phyloP scores from a whole-genome alignment of 1,284 basidiomycete genomes.

The Ganoderma lucidum region DNA sequence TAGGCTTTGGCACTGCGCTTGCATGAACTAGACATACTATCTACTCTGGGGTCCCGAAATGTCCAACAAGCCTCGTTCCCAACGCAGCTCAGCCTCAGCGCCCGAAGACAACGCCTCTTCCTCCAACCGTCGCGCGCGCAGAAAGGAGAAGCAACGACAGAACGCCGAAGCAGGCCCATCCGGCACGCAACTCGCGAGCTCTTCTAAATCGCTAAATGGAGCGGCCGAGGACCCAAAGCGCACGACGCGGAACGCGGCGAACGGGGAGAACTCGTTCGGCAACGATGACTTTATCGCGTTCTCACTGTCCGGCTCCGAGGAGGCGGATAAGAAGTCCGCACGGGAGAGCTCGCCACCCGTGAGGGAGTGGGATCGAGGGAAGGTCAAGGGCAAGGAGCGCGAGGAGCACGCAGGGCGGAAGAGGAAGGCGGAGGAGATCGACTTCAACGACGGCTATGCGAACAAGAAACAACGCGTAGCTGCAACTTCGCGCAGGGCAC shows the following conservation, averaged over 20 bases:
- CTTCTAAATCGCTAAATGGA: background rate
- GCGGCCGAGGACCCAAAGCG: background rate
- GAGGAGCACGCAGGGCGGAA: constrained; percentile 44
- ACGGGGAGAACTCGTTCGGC: constrained; percentile 34
- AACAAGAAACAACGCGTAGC: constrained; percentile 68
- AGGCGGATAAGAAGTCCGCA: constrained; percentile 43
- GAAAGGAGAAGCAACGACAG: constrained; percentile 30
- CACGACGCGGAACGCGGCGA: background rate
- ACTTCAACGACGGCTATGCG: constrained; percentile 58
- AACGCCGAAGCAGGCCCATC: constrained; percentile 36
- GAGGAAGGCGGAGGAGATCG: constrained; percentile 54
- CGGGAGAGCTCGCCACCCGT: constrained; percentile 42
- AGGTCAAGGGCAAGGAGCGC: constrained; percentile 39
- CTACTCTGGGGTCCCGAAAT: constrained; percentile 4
- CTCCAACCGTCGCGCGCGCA: constrained; percentile 33
- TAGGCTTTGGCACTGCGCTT: background rate
- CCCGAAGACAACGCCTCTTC: constrained; percentile 19
- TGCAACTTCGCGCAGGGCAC: constrained; percentile 69
- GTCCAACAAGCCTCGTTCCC: constrained; percentile 27
- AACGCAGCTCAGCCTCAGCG: constrained; percentile 20
- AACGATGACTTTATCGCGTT: constrained; percentile 73
- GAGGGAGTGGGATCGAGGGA: constrained; percentile 55
- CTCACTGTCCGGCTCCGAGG: constrained; percentile 44
- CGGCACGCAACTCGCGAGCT: background rate
- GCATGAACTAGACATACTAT: background rate